Base-by-base conservation (phyloP, 345 rosid genomes). In the Eutrema japonicum region DNA sequence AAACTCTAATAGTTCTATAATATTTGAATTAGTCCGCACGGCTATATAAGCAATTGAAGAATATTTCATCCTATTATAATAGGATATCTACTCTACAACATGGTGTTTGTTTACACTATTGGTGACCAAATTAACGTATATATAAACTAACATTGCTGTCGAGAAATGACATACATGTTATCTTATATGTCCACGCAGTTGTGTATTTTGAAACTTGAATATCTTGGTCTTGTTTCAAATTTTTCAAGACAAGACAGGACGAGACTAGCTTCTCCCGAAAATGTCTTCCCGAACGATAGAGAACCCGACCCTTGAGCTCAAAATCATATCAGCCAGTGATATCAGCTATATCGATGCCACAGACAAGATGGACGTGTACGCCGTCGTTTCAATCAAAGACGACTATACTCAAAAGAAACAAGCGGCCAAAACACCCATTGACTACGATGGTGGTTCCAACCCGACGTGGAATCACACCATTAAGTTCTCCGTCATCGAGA, bases 401-500 rank as follows among this genome's bases (percentile, higher is more conserved):
- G 22, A 22, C 22, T 47, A 13, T 10, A 13, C 18, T 12, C 63
- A 43, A 36, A 43, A 75, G 8, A 73, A 73, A 50, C 86, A 86
- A 66, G 13, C 43, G 14, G 72, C 72, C 43, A 85, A 81, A 57
- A 80, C 91, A 13, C 79, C 75, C 0, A 82, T 85, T 0, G 78
- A 86, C 59, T 59, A 3, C 13, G 5, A 71, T 12, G 82, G 92
- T 26, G 90, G 92, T 12, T 72, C 71, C 47, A 79, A 82, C 63
- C 96, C 97, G 4, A 73, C 78, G 12, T 92, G 96, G 96, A 83
- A 86, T 56, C 84, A 82, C 77, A 81, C 86, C 3, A 38, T 83
- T 6, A 88, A 79, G 58, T 85, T 89, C 85, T 78, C 75, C 48
- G 5, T 91, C 68, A 46, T 72, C 8, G 85, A 83, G 36, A 13